Conservation (phyloP, 208 protist genomes). For the Leishmania lainsoni region DNA sequence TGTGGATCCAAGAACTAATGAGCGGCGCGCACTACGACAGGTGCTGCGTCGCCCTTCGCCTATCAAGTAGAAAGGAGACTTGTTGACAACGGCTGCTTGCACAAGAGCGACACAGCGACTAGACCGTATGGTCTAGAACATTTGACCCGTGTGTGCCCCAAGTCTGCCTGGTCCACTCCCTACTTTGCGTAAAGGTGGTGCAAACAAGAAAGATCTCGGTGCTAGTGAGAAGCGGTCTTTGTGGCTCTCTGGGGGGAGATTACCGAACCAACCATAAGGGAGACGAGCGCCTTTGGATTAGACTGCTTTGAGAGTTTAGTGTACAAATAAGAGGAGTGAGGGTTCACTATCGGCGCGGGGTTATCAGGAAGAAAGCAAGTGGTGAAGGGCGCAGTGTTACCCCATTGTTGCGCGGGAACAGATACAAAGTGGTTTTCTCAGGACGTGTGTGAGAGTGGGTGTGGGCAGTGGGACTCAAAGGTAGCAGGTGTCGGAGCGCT, state of each 20-base stretch:
- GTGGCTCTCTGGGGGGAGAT: neutral
- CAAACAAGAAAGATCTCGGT: neutral
- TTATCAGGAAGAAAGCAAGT: neutral
- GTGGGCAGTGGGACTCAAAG: neutral
- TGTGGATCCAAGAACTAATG: neutral
- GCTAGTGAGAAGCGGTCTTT: neutral
- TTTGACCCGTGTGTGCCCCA: neutral
- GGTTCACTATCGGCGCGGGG: neutral
- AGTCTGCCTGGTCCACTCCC: neutral
- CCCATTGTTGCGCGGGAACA: neutral
- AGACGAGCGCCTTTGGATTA: neutral
- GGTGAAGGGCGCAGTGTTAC: neutral
- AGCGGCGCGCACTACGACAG: neutral
- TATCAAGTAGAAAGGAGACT: neutral
- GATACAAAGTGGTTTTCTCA: neutral
- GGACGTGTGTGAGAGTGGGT: neutral
- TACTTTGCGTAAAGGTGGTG: neutral
- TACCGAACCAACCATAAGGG: neutral
- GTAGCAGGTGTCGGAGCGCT: neutral
- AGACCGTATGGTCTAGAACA: neutral
- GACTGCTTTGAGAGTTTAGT: neutral
- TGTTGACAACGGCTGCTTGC: neutral
- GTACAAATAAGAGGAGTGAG: neutral
- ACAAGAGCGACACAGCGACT: neutral
- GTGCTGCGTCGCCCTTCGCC: neutral